Base-by-base conservation (phyloP, 306 rosid genomes). In the Rosa chinensis region DNA sequence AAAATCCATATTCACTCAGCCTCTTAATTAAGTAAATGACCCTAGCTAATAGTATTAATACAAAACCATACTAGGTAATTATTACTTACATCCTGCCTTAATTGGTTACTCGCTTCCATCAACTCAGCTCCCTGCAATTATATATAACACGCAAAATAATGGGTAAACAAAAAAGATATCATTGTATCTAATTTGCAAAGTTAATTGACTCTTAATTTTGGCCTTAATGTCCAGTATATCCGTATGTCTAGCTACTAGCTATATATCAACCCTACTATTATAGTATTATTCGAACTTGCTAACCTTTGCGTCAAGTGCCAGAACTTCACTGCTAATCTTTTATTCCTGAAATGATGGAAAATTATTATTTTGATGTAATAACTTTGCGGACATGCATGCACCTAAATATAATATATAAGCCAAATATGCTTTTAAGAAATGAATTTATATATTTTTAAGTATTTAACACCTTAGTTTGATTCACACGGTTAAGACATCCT, bases 281-380 rank as follows among this genome's bases (percentile, higher is more conserved):
- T n/a, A 21, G 14, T 58, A 8, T 58, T 61, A 61, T 23, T 25
- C 13, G 1, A 32, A 63, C 20, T 13, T 32, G 23, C 71, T 66
- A 63, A 86, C 89, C 89, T 86, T 78, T 53, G 20, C 72, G 66
- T 75, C 75, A 37, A 83, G 83, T 12, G 59, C 42, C 23, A n/a
- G 49, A 75, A 86, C 78, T 75, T 86, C 85, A 72, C 20, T 42
- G 62, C 35, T 21, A 48, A 84, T 11, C 66, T 42, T 72, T 16
- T 70, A 6, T 48, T 87, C 88, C 90, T 87, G 79, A 76, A 67
- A 66, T 8, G 37, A 53, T 2, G 63, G 52, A 61, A 61, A 23
- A 12, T 56, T 56, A 1, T 21, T 21, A 58, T 23, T 23, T 3
- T 8, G 11, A 53, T 6, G 28, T 61, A 11, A 23, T 20, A 28